Base-by-base conservation (phyloP, 2,329 filamentous ascomycete genomes). In the Aspergillus sojae region DNA sequence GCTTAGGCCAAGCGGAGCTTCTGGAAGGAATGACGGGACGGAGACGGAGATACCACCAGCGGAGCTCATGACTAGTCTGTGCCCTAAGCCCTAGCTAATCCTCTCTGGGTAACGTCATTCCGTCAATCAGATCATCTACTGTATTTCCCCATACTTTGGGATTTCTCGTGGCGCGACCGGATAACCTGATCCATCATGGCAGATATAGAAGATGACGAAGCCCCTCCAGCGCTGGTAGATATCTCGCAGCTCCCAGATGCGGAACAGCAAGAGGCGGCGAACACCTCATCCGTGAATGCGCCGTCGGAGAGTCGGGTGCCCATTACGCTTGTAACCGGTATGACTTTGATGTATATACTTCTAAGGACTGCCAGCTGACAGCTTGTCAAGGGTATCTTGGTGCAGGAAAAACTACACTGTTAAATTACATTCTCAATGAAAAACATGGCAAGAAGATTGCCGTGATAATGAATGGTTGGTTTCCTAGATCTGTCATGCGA, bases 391-490 rank as follows among this genome's bases (percentile, higher is more conserved):
- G 95, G 4, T 99, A 99, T 74, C 86, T 99, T 4, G 95, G 95
- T 21, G 93, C 95, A 10, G 95, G 95, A 21, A 99, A 99, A 79
- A 98, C 94, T 0, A 98, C 94, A 0, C 80, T 98, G 34, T 83
- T 99, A 63, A 98, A 99, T 77, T 97, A 98, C 77, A 98, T 99
- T 65, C 83, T 99, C 58, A 96, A 91, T 32, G 93, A 94, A 62
- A 90, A 94, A 65, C 95, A 99, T 84, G 94, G 94, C 77, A 98
- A 98, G 84, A 97, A 93, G 74, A 95, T 99, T 77, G 95, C 95
- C 12, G 95, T 99, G 16, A 98, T 99, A 62, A 87, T 99, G 82
- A 99, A 99, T 78, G 93, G 92, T 80, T 73, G 74, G 77, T 84
- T 30, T 12, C 43, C 36, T 55, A 57, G 41, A 36, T 16, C 48